phyloP scores from a whole-genome alignment of 805 yeast genomes.

The Candida ponderosae region DNA sequence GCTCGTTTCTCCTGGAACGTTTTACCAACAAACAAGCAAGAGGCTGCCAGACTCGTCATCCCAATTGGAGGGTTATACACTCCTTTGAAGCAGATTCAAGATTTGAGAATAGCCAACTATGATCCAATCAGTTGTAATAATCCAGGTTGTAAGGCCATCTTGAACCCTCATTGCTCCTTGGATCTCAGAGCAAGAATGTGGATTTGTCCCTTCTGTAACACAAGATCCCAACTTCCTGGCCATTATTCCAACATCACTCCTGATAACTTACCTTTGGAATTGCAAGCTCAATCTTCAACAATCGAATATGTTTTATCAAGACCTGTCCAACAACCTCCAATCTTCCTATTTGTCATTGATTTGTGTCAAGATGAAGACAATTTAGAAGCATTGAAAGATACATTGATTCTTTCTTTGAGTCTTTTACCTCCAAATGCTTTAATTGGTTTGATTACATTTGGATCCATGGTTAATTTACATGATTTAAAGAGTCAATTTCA shows the following conservation, averaged over 20 bases:
- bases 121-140: slow-evolving; percentile 79
- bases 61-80: slow-evolving; percentile 94
- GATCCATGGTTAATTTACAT: slow-evolving; percentile 86
- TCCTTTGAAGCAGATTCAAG: slow-evolving; percentile 79
- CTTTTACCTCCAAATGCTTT: slow-evolving; percentile 85
- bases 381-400: slow-evolving; percentile 73
- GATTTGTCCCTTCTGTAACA: slow-evolving; percentile 79
- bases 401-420: slow-evolving; percentile 66
- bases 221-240: slow-evolving; percentile 73
- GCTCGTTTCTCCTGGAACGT: slow-evolving; percentile 75
- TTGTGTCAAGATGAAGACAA: slow-evolving; percentile 87
- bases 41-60: slow-evolving; percentile 85
- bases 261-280: slow-evolving; percentile 76
- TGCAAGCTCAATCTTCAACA: slow-evolving; percentile 60
- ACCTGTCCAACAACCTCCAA: slow-evolving; percentile 79
- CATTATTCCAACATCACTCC: slow-evolving; percentile 73
- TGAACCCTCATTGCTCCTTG: slow-evolving; percentile 81
- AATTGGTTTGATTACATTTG: slow-evolving; percentile 81
- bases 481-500: slow-evolving; percentile 65
- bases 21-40: slow-evolving; percentile 82
- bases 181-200: slow-evolving; percentile 71
- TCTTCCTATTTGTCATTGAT: slow-evolving; percentile 80
- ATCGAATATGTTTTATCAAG: slow-evolving; percentile 80
- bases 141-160: slow-evolving; percentile 71
- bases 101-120: slow-evolving; percentile 69